These are phyloP conservation scores for Pilasporangium apinafurcum DNA, from an alignment of 352 stramenopile species.

Conservation along the genomic window DNA sequence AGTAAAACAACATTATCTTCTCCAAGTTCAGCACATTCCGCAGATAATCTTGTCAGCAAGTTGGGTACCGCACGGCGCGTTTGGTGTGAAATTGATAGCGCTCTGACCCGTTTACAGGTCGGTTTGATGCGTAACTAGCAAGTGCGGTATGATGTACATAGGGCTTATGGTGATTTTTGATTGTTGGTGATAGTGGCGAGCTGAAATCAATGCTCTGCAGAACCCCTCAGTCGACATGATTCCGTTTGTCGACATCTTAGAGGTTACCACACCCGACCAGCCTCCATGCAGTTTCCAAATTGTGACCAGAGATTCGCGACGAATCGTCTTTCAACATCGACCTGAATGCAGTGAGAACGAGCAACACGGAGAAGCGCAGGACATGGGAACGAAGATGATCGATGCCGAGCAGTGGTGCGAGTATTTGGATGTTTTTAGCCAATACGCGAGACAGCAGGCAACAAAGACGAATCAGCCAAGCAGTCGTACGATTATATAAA, in stretches of 20 bases:
- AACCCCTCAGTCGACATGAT: slow-evolving; percentile 9
- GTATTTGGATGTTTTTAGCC: slow-evolving; percentile 40
- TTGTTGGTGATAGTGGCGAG: slow-evolving; percentile 22
- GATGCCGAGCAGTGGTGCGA: slow-evolving; percentile 38
- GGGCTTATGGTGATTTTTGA: neutral
- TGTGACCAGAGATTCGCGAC: slow-evolving; percentile 18
- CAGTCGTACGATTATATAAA: too few relatives aligned
- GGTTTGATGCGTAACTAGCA: neutral
- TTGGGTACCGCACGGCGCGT: slow-evolving; percentile 33
- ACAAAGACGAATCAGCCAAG: slow-evolving; percentile 6
- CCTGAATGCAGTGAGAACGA: slow-evolving; percentile 2
- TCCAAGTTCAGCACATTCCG: too few relatives aligned
- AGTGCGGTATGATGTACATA: neutral
- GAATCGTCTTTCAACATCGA: slow-evolving; percentile 43
- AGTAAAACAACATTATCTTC: too few relatives aligned
- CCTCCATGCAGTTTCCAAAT: slow-evolving; percentile 29
- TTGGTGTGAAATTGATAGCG: slow-evolving; percentile 47
- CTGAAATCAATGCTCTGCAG: slow-evolving; percentile 9
- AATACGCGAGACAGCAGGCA: slow-evolving; percentile 18
- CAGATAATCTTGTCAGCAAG: neutral
- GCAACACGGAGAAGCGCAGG: neutral
- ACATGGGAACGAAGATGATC: slow-evolving; percentile 2
- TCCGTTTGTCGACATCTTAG: slow-evolving; percentile 22
- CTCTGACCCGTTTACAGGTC: slow-evolving; percentile 30
- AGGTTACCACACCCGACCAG: slow-evolving; percentile 12